Conservation (phyloP, 768 basidiomycete genomes). For the Tulasnella sp. region DNA sequence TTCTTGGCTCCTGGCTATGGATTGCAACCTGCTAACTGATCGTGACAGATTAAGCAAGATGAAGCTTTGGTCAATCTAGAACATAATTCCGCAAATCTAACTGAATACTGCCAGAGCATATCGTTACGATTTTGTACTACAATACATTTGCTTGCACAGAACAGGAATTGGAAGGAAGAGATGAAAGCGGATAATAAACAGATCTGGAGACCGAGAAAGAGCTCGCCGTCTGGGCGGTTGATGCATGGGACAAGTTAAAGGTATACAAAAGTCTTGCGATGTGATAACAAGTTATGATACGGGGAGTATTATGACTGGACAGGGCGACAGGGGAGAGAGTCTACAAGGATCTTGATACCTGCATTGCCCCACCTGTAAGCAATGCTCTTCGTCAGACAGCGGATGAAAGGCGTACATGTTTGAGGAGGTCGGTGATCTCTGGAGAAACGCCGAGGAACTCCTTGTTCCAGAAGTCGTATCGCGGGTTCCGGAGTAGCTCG, state of each 20-base stretch:
- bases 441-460: constrained; percentile 83
- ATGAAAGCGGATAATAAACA: constrained; percentile 11
- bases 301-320: constrained; percentile 1
- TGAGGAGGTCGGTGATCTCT: constrained; percentile 55
- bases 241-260: neutral
- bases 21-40: neutral
- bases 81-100: neutral
- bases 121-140: constrained; percentile 25
- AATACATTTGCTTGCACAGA: constrained; percentile 25
- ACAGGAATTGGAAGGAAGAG: constrained; percentile 1
- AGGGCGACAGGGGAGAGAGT: neutral
- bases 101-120: constrained; percentile 28
- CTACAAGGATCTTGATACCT: constrained; percentile 30
- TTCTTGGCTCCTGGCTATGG: neutral
- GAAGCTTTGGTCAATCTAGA: constrained; percentile 7
- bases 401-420: constrained; percentile 26
- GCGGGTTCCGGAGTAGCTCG: constrained; percentile 85
- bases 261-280: constrained; percentile 15
- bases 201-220: neutral
- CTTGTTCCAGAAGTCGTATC: constrained; percentile 90
- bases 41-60: constrained; percentile 23
- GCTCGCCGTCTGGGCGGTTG: neutral
- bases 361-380: neutral
- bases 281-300: constrained; percentile 12
- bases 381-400: neutral